Evolutionary conservation across 805 yeast genomes (phyloP), one percentile per base, ranked within the genome.

Genomic region (Kluyveromyces siamensis): DNA sequence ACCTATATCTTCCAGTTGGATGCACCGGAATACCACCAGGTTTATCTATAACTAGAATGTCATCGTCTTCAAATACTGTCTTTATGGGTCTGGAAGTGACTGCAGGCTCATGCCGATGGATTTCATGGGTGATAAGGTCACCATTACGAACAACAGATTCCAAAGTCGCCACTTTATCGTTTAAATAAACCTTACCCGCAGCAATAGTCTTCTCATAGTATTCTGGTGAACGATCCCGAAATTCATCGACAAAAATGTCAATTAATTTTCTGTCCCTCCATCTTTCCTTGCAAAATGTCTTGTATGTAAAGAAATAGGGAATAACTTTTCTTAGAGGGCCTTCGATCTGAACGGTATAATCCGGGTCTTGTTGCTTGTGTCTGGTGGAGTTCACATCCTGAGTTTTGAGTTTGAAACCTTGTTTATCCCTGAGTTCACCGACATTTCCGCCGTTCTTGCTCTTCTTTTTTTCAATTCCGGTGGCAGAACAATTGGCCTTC

Each of bases 1-100:
- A 79, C 61, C 93, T 61, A 72, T 82, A 80, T 53, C 90, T 69
- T 0, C 98, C 99, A 0, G 96, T 84, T 3, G 99, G 98, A 63
- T 93, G 99, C 0, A 87, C 96, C 0, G 99, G 97, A 2, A 93
- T 75, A 0, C 99, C 97, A 4, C 93, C 77, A 0, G 99, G 99
- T 55, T 93, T 93, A 63, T 91, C 96, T 19, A 93, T 83, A 2
- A 86, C 95, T 6, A 93, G 72, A 19, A 88, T 62, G 45, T 84
- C 77, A 8, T 83, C 88, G 62, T 87, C 83, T 58, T 89, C 87
- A 60, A 73, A 75, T 0, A 90, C 84, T 21, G 87, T 78, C 48
- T 76, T 74, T 44, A 88, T 81, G 0, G 77, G 75, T 41, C 71
- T 59, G 48, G 68, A 50, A 47, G 84, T 66, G 2, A 90, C 90